phyloP scores from a whole-genome alignment of 148 eudicot species.

The Amaranthus palmeri region DNA sequence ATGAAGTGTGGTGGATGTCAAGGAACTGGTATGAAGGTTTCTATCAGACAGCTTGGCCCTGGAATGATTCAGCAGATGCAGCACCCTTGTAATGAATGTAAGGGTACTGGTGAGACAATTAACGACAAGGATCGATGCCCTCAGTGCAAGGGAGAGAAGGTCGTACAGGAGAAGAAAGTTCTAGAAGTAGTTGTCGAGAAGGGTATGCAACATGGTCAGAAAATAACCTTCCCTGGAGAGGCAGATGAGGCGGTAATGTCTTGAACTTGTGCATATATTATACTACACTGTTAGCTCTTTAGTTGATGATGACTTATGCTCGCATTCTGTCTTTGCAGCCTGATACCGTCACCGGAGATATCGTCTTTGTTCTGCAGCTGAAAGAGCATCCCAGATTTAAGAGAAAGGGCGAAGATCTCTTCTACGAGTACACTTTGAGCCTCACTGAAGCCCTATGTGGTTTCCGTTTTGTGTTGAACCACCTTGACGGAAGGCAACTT shows the following conservation, averaged over 20 bases:
- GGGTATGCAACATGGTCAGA: slow-evolving; percentile 75
- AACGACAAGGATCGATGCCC: slow-evolving; percentile 58
- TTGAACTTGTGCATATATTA: not conserved
- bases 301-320: not conserved
- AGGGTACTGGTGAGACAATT: slow-evolving; percentile 64
- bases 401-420: slow-evolving; percentile 75
- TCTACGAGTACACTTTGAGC: slow-evolving; percentile 55
- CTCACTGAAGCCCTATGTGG: slow-evolving; percentile 63
- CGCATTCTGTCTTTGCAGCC: slow-evolving; percentile 37
- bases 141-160: slow-evolving; percentile 72
- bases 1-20: slow-evolving; percentile 60
- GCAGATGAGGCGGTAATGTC: slow-evolving; percentile 72
- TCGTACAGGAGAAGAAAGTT: slow-evolving; percentile 61
- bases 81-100: slow-evolving; percentile 72
- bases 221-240: slow-evolving; percentile 65
- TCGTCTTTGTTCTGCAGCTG: slow-evolving; percentile 62
- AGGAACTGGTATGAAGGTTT: slow-evolving; percentile 65
- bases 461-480: slow-evolving; percentile 49
- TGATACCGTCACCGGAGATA: slow-evolving; percentile 59
- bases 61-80: slow-evolving; percentile 76
- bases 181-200: slow-evolving; percentile 63
- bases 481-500: slow-evolving; percentile 60
- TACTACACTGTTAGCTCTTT: not conserved
- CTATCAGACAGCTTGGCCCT: slow-evolving; percentile 63
- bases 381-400: slow-evolving; percentile 70